A percentile compares a stretch with the other conserved stretches of the same genome.
Conservation (phyloP, 2,329 filamentous ascomycete species). For the Epichloe bromicola region DNA sequence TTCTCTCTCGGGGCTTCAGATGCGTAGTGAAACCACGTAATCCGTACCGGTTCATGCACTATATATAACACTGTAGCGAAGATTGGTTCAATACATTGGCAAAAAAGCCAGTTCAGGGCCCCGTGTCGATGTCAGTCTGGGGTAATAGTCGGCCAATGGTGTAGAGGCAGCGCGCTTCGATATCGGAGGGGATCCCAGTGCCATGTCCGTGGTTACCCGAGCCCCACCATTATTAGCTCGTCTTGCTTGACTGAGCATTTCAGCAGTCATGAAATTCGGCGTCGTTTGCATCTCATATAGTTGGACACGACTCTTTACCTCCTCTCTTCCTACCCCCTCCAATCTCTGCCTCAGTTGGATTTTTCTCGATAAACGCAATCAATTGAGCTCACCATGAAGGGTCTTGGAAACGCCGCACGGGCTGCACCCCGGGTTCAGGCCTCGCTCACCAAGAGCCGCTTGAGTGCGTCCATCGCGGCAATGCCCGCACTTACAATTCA, state of each 20-base stretch:
- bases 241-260: constrained; percentile 8
- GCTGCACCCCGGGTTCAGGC: constrained; percentile 16
- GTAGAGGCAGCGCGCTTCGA: constrained; percentile 4
- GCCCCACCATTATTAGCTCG: constrained; percentile 10
- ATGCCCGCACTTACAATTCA: constrained; percentile 2
- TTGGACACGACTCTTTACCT: background rate
- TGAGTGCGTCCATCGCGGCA: constrained; percentile 6
- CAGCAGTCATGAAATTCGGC: constrained; percentile 6
- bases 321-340: constrained; percentile 3
- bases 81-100: too few species aligned
- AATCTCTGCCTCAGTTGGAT: constrained; percentile 1
- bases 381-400: constrained; percentile 15
- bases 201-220: constrained; percentile 12
- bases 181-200: constrained; percentile 11
- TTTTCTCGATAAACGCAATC: constrained; percentile 1
- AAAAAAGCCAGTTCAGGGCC: too few species aligned
- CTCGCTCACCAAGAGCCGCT: background rate
- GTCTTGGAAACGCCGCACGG: constrained; percentile 18
- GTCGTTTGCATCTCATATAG: constrained; percentile 4
- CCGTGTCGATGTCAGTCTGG: too few species aligned
- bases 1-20: background rate
- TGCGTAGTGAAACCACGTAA: background rate
- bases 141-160: too few species aligned
- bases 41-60: background rate
- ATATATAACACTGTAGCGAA: too few species aligned